phyloP scores from a whole-genome alignment of 495 filamentous ascomycete species.

The Diplogelasinospora grovesii region DNA sequence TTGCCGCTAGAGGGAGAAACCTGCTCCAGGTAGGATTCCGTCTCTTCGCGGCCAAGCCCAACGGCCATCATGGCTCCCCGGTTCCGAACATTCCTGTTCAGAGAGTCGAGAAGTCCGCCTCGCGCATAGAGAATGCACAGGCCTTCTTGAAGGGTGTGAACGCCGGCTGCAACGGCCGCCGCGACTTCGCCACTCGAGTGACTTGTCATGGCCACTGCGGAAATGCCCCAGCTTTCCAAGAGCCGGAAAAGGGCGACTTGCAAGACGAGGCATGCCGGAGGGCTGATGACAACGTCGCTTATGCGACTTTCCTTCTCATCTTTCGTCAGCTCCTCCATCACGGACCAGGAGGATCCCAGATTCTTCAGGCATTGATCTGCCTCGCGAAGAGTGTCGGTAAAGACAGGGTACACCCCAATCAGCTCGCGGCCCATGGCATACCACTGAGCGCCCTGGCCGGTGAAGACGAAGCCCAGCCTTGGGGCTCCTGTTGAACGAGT shows the following conservation, averaged over 20 bases:
- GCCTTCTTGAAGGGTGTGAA: slow-evolving; percentile 32
- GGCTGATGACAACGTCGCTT: slow-evolving; percentile 17
- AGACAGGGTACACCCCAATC: slow-evolving; percentile 19
- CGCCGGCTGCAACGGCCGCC: slow-evolving; percentile 32
- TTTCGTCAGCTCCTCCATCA: neutral
- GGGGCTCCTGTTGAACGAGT: neutral
- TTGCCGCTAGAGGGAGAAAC: slow-evolving; percentile 22
- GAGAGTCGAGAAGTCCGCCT: slow-evolving; percentile 9
- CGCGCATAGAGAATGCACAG: slow-evolving; percentile 42
- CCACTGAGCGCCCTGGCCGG: slow-evolving; percentile 41
- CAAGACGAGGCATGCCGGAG: slow-evolving; percentile 38
- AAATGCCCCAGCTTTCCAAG: slow-evolving; percentile 38
- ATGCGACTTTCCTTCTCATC: neutral
- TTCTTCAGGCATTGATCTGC: slow-evolving; percentile 27
- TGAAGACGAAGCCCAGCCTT: slow-evolving; percentile 29
- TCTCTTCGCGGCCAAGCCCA: no score
- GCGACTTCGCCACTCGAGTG: slow-evolving; percentile 57
- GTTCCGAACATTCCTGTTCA: neutral
- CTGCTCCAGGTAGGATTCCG: slow-evolving; percentile 27
- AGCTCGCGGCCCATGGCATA: slow-evolving; percentile 41
- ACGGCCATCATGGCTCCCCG: slow-evolving; percentile 2
- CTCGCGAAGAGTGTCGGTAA: slow-evolving; percentile 10
- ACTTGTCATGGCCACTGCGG: slow-evolving; percentile 43
- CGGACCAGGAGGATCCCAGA: slow-evolving; percentile 12
- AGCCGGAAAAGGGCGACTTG: slow-evolving; percentile 46